Conservation (phyloP, 2,329 filamentous ascomycete genomes). For the Fusarium drepaniforme region DNA sequence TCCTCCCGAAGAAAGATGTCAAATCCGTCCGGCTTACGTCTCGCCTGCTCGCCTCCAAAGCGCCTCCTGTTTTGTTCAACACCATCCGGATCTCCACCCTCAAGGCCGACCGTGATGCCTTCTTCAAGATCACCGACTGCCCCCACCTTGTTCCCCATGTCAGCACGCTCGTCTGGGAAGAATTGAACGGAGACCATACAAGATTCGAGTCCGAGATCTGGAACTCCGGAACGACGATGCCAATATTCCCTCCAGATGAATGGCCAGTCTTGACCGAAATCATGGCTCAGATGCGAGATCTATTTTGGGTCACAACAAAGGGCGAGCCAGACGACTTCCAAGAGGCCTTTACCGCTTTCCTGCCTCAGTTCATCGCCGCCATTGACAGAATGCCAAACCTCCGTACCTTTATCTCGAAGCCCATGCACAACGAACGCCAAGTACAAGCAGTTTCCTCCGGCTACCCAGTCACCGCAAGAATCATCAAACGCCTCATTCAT, state of each 20-base stretch:
- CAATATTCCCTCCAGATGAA: background rate
- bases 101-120: background rate
- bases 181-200: constrained; percentile 1
- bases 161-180: constrained; percentile 14
- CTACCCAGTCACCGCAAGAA: background rate
- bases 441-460: background rate
- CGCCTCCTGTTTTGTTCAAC: constrained; percentile 4
- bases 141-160: background rate
- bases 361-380: background rate
- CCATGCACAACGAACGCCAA: constrained; percentile 6
- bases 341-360: background rate
- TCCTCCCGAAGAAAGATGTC: background rate
- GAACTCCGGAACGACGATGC: background rate
- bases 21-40: constrained; percentile 12
- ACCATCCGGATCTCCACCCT: constrained; percentile 4
- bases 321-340: background rate
- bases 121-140: background rate
- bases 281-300: background rate
- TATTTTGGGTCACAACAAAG: constrained; percentile 3
- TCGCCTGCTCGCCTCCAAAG: background rate
- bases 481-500: constrained; percentile 1
- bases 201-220: background rate
- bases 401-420: constrained; percentile 12
- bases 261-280: background rate
- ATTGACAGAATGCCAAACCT: background rate